Base-by-base conservation (phyloP, 176 grass and related monocot genomes). In the Rhynchospora tenuis region DNA sequence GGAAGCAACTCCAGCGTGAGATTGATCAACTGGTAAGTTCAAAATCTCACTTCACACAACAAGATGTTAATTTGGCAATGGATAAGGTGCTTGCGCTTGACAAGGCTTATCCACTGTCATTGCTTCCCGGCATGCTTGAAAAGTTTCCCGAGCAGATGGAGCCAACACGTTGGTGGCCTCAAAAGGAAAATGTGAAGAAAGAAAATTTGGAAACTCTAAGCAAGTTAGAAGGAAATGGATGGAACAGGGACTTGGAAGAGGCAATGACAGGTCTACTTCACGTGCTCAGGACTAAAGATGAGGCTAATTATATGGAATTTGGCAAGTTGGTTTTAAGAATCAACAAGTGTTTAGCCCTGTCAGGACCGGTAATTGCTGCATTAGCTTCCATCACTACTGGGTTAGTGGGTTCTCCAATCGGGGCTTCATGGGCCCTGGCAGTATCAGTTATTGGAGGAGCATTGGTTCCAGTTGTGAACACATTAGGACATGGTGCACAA, bases 111-210 rank as follows among this genome's bases (percentile, higher is more conserved):
- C 86, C 86, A 27, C 62, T 84, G 31, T 69, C 80, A 45, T 64
- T 88, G 60, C 69, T 88, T 9, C 81, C 81, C 0, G 80, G 59
- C 11, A 88, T 88, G 86, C 81, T 88, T 16, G 86, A 88, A 69
- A 88, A 88, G 71, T 88, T 88, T 31, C 81, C 86, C 2, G 60
- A 31, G 46, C 5, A 73, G 2, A 71, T 88, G 59, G 59, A 88
- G 55, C 86, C 86, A 5, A 65, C 86, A 58, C 65, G 60, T 14
- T 88, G 86, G 86, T 88, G 86, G 86, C 86, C 86, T 8, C 82
- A 47, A 78, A 66, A 44, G 33, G 51, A 83, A 83, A 22, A 54
- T 62, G 57, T 75, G 14, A 19, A 84, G 48, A n/a, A 14, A 62
- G n/a, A 72, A 8, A 61, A 5, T 20, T 13, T 43, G 24, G 17